Base-by-base conservation (phyloP, 2,329 filamentous ascomycete species). In the Cercospora sp. region DNA sequence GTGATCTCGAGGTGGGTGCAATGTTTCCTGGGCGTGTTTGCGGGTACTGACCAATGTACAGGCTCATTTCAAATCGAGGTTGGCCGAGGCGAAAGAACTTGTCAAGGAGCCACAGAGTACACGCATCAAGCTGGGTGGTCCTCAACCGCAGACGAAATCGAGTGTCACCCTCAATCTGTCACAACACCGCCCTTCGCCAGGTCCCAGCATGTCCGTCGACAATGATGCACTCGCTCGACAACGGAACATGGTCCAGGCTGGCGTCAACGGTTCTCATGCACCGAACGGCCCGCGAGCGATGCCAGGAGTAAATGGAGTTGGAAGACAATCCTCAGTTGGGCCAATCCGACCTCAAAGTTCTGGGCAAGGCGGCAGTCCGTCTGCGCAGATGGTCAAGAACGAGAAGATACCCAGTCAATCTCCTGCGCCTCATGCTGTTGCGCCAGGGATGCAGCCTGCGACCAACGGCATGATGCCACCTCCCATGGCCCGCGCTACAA, bases 81-180 rank as follows among this genome's bases (percentile, higher is more conserved):
- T 97, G 40, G 87, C 87, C 70, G 86, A 91, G 74, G 93, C 92
- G 9, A 93, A 91, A 78, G 85, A 85, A 58, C 85, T 85, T 65
- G 91, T 94, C 18, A 84, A 87, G 60, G 91, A 95, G 78, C 90
- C 92, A 13, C 82, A 86, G 1, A 88, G 90, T 74, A 88, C 91
- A 40, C 93, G 92, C 76, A 91, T 96, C 74, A 96, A 93, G 79
- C 84, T 97, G 65, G 84, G 86, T 48, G 74, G 78, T 66, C 79
- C 64, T 80, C 85, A 76, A 75, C 74, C 65, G 75, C 79, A 65
- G 74, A 28, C 80, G 1, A 80, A 80, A 65, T 69, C 71, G 16
- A 68, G 71, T 26, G 80, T 82, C 77, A 72, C 79, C 60, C 63
- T 79, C 71, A 69, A 80, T 77, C 68, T 81, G 71, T 72, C 80